Percentiles rank a stretch among this genome's conserved stretches.
These are phyloP conservation scores for Trametes gibbosa DNA, from an alignment of 768 basidiomycete genomes.

Conservation along the genomic window DNA sequence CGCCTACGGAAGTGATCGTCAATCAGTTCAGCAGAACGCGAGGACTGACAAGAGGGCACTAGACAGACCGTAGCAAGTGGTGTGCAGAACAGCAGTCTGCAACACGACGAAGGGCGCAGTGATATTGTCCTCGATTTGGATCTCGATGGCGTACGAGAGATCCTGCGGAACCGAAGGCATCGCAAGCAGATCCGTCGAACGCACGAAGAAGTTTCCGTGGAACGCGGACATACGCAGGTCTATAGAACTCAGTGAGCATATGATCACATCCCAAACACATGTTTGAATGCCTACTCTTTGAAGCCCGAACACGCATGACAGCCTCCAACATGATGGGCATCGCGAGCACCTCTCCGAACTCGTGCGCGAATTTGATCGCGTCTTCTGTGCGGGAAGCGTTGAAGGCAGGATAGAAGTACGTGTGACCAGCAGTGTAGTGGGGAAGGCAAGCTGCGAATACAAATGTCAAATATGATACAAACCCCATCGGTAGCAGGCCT, in stretches of 20 bases:
- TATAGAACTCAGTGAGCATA: constrained; percentile 22
- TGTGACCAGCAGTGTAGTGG: constrained; percentile 96
- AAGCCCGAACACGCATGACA: constrained; percentile 97
- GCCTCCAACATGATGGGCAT: constrained; percentile 96
- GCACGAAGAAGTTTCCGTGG: constrained; percentile 98
- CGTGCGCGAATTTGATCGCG: constrained; percentile 97
- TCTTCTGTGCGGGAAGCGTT: constrained; percentile 93
- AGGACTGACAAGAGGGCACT: neutral
- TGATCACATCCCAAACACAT: neutral
- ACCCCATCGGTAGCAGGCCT: too few species aligned
- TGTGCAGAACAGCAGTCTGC: constrained; percentile 93
- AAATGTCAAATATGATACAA: neutral
- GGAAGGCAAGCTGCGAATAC: constrained; percentile 76
- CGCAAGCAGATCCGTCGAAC: constrained; percentile 93
- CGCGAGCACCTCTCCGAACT: constrained; percentile 90
- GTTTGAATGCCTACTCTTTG: constrained; percentile 59
- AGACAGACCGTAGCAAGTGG: constrained; percentile 78
- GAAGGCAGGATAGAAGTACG: constrained; percentile 98
- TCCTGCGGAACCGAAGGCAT: constrained; percentile 97
- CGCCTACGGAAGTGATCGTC: constrained; percentile 30
- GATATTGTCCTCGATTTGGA: constrained; percentile 93
- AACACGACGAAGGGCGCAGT: constrained; percentile 89
- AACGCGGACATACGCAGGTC: constrained; percentile 95
- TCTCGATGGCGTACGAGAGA: constrained; percentile 93
- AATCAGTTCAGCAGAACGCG: neutral